Percentiles rank a stretch among this genome's conserved stretches.
phyloP scores from a whole-genome alignment of 2,329 filamentous ascomycete species.

The Paradendryphiella salina region DNA sequence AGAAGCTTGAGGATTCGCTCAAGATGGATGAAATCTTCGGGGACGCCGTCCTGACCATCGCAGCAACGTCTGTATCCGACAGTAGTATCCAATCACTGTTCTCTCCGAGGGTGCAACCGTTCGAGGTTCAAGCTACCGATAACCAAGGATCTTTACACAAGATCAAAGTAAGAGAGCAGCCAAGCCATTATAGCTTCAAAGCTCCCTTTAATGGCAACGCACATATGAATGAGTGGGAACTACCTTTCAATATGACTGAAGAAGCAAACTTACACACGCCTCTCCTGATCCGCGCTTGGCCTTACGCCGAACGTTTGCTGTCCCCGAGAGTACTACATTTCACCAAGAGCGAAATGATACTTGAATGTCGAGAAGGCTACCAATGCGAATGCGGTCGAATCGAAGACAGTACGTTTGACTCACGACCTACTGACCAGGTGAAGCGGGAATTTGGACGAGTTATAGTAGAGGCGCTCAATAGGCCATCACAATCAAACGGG shows the following conservation, averaged over 20 bases:
- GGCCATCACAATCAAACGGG: slow-evolving; percentile 11
- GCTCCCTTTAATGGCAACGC: slow-evolving; percentile 39
- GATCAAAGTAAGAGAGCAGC: slow-evolving; percentile 43
- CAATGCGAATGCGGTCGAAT: slow-evolving; percentile 45
- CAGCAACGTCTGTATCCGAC: slow-evolving; percentile 39
- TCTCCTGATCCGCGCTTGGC: slow-evolving; percentile 42
- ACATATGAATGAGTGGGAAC: slow-evolving; percentile 44
- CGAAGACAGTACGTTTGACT: slow-evolving; percentile 35
- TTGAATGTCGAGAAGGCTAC: slow-evolving; percentile 44
- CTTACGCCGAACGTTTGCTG: slow-evolving; percentile 38
- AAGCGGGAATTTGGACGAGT: slow-evolving; percentile 41
- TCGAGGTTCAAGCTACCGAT: slow-evolving; percentile 42
- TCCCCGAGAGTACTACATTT: slow-evolving; percentile 42
- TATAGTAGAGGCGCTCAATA: slow-evolving; percentile 22
- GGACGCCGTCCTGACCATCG: slow-evolving; percentile 42
- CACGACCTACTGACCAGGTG: slow-evolving; percentile 39
- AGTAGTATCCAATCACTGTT: slow-evolving; percentile 36
- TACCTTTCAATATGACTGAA: slow-evolving; percentile 37
- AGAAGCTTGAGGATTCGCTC: slow-evolving; percentile 35
- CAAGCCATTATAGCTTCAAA: slow-evolving; percentile 45
- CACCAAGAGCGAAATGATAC: slow-evolving; percentile 42
- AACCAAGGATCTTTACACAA: slow-evolving; percentile 37
- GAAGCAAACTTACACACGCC: slow-evolving; percentile 38
- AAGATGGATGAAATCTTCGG: slow-evolving; percentile 37
- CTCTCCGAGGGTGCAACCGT: slow-evolving; percentile 27